phyloP scores from a whole-genome alignment of 257 asterid species.

The Osmanthus fragrans region DNA sequence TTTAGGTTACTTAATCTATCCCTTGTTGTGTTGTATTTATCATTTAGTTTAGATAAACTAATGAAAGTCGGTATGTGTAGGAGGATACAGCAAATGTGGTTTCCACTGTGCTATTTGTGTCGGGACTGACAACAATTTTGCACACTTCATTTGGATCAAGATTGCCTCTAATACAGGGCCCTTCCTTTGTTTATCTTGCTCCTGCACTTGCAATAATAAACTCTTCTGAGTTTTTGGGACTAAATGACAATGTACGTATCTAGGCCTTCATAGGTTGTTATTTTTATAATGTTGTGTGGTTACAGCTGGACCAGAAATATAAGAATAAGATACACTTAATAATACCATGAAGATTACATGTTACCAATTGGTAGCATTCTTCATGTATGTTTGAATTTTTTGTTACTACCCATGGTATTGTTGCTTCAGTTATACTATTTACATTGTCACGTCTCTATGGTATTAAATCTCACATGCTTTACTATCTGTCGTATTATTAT shows the following conservation, averaged over 20 bases:
- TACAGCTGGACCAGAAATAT: background rate
- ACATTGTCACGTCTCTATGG: background rate
- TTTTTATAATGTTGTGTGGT: background rate
- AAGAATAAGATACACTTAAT: background rate
- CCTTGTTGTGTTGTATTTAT: background rate
- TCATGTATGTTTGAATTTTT: background rate
- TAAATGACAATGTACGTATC: slow-evolving; percentile 78
- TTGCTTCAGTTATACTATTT: background rate
- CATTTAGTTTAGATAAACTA: slow-evolving; percentile 17
- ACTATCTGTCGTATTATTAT: background rate
- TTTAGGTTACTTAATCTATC: no score
- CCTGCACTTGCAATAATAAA: slow-evolving; percentile 91
- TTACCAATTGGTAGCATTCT: background rate
- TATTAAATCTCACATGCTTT: background rate
- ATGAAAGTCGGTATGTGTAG: slow-evolving; percentile 41
- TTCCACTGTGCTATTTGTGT: slow-evolving; percentile 84
- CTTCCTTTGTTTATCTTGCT: slow-evolving; percentile 96
- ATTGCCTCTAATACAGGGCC: slow-evolving; percentile 97
- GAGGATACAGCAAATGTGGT: slow-evolving; percentile 93
- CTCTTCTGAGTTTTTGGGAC: slow-evolving; percentile 86
- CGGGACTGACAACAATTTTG: slow-evolving; percentile 86
- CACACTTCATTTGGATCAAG: slow-evolving; percentile 94
- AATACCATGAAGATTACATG: background rate
- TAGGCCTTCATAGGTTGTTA: background rate
- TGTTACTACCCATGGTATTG: background rate